phyloP scores from a whole-genome alignment of 2,329 filamentous ascomycete species.

The Paecilomyces fulvus region DNA sequence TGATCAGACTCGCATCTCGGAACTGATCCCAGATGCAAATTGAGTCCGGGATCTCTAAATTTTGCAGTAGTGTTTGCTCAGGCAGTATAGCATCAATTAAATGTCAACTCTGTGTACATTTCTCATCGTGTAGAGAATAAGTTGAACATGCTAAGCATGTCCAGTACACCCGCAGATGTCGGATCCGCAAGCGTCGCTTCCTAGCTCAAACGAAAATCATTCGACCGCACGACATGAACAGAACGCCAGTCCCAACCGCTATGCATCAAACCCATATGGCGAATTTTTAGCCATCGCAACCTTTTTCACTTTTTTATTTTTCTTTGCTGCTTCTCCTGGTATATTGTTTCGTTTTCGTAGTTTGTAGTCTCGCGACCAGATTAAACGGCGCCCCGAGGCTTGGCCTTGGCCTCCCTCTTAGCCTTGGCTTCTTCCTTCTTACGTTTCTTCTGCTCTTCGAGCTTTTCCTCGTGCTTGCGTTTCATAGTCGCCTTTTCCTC shows the following conservation, averaged over 20 bases:
- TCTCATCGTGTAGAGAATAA: neutral
- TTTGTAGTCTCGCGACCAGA: constrained; percentile 4
- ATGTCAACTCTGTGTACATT: neutral
- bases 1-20: neutral
- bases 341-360: constrained; percentile 10
- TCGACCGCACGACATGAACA: neutral
- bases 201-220: neutral
- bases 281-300: constrained; percentile 3
- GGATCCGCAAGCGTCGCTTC: neutral
- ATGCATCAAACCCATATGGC: neutral
- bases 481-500: constrained; percentile 78
- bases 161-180: neutral
- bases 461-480: constrained; percentile 87
- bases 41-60: neutral
- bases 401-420: constrained; percentile 83
- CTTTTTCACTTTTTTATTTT: constrained; percentile 6
- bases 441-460: constrained; percentile 91
- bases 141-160: neutral
- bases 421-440: constrained; percentile 90
- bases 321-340: constrained; percentile 8
- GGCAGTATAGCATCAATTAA: neutral
- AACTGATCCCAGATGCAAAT: neutral
- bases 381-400: constrained; percentile 60
- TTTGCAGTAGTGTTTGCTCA: neutral
- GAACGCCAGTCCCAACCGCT: neutral